phyloP scores from a whole-genome alignment of 2,329 filamentous ascomycete genomes.

The Didymosphaeria variabile region DNA sequence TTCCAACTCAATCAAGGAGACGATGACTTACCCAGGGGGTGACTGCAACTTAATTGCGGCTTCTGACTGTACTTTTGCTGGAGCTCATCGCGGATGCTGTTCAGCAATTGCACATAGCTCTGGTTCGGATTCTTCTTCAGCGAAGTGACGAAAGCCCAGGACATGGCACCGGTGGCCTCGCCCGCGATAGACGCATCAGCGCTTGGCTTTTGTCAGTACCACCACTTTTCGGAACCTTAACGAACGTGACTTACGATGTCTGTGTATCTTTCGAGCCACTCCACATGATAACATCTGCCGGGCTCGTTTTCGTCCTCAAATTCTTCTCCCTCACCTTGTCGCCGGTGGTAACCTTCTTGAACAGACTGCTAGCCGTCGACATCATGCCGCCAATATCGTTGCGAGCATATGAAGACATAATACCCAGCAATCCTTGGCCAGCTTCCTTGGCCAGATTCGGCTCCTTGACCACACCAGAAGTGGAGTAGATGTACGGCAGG shows the following conservation, averaged over 20 bases:
- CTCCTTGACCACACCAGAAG: conserved; percentile 81
- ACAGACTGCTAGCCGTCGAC: conserved; percentile 79
- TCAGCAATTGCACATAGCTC: conserved; percentile 94
- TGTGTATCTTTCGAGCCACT: conserved; percentile 95
- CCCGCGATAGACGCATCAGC: conserved; percentile 89
- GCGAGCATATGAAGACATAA: conserved; percentile 80
- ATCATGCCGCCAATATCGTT: conserved; percentile 87
- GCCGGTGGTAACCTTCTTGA: conserved; percentile 86
- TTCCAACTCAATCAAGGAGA: not conserved
- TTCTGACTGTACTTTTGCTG: conserved; percentile 90
- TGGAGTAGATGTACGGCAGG: conserved; percentile 81
- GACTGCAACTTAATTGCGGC: conserved; percentile 94
- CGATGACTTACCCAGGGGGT: conserved; percentile 84
- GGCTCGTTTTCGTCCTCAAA: conserved; percentile 87
- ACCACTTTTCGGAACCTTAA: not conserved
- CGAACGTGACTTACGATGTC: conserved; percentile 74
- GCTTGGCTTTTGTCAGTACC: conserved; percentile 56
- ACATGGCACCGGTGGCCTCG: conserved; percentile 97
- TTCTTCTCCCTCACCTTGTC: conserved; percentile 82
- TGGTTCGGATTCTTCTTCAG: conserved; percentile 94
- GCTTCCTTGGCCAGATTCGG: conserved; percentile 83
- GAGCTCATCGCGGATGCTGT: conserved; percentile 92
- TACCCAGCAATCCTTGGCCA: conserved; percentile 73
- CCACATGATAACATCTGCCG: conserved; percentile 98
- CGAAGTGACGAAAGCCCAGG: conserved; percentile 92